Base-by-base conservation (phyloP, 2,329 filamentous ascomycete genomes). In the Davidsoniella australis region DNA sequence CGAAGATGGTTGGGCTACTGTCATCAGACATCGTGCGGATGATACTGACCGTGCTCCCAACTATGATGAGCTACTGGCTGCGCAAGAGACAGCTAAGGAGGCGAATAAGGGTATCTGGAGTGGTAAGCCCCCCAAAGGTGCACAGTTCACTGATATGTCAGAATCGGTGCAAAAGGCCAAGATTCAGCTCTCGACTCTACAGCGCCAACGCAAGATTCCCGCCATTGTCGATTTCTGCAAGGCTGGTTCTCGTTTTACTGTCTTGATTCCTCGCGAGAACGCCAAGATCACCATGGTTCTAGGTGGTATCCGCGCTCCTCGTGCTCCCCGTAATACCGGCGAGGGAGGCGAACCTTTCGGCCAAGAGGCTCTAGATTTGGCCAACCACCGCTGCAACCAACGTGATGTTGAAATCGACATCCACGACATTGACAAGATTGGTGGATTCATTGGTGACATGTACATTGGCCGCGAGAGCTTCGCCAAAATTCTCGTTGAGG, bases 171-270 rank as follows among this genome's bases (percentile, higher is more conserved):
- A 96, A 63, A 94, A 95, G 67, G 91, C 91, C 55, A 96, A 95
- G 73, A 81, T 94, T 48, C 87, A 94, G 64, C 74, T 94, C 37
- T 83, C 85, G 9, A 80, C 86, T 18, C 73, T 98, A 29, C 85
- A 91, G 54, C 78, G 89, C 48, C 88, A 95, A 64, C 89, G 86
- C 71, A 89, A 85, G 64, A 81, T 96, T 3, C 87, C 91, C 6
- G 91, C 84, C 9, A 73, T 98, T 57, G 87, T 98, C 40, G 91
- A 98, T 64, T 98, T 93, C 63, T 91, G 94, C 70, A 95, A 96
- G 67, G 85, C 87, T n/a, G 91, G 85, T 26, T 94, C 88, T 39
- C 78, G 91, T 56, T 98, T 96, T 65, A 94, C 86, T 23, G 73
- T 98, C 36, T 70, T 98, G 8, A 78, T 98, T 45, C 89, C 91